Evolutionary conservation across 495 filamentous ascomycete species (phyloP), one percentile per base, ranked within the genome.

Genomic region (Cercophora scortea): DNA sequence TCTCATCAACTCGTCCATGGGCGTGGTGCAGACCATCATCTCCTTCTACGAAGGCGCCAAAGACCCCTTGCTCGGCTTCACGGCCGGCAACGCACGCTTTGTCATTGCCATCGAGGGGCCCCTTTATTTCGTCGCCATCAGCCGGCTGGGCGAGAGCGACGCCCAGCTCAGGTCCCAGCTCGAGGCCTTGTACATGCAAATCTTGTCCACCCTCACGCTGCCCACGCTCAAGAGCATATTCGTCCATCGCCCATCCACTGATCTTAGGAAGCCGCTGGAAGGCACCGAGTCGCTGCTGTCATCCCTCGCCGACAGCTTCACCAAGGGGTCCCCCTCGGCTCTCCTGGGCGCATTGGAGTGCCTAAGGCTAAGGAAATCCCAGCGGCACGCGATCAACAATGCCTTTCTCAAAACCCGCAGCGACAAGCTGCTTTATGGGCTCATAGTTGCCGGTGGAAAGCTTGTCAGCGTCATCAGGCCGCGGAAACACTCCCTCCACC

Each of bases 121-220:
- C 4, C 75, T 99, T 12, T 92, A 96, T 61, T 81, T 99, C 9
- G 89, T 99, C 45, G 92, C 90, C 25, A 92, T 97, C 60, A 95
- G 89, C 61, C 82, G 81, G 52, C 80, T 97, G 52, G 81, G 85
- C n/a, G 94, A 99, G 65, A 96, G 85, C 57, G 90, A 95, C 58
- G 67, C 76, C 10, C 89, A 97, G 65, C 82, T 99, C 25, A 79
- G 87, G 45, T 78, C 82, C 41, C 94, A 99, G 67, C 82, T 99
- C 10, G 89, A 96, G 54, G 90, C 91, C 15, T 71, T 99, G 51
- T 97, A 99, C 68, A 95, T 95, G 85, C 94, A 99, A 67, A 95
- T 99, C 41, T 68, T 97, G 36, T 96, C 93, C 10, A 97, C 94
- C 0, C 69, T 99, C 45, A 99, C 94, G 0, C 79, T 97, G 9